Conservation (phyloP, 192 early-diverging fungal genomes). For the Entomortierella chlamydospora region DNA sequence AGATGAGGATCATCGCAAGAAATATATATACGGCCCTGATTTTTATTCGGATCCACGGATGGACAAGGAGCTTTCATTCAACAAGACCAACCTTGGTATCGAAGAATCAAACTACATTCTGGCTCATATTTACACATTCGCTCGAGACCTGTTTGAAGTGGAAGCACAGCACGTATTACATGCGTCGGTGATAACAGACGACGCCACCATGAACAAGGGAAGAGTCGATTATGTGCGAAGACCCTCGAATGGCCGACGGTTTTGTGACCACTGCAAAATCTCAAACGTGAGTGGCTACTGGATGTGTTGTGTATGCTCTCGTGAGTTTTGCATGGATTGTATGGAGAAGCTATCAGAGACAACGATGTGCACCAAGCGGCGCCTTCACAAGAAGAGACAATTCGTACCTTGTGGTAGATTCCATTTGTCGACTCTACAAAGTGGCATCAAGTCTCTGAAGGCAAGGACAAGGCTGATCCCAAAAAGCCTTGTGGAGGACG, state of each 20-base stretch:
- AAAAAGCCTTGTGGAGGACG: neutral
- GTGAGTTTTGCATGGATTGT: conserved; percentile 10
- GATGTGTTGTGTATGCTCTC: conserved; percentile 14
- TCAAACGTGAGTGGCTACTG: neutral
- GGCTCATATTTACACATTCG: neutral
- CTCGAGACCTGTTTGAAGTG: neutral
- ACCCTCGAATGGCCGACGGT: neutral
- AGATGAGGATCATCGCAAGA: neutral
- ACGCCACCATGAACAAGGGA: neutral
- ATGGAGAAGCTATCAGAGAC: neutral
- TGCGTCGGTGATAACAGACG: neutral
- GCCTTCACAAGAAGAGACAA: neutral
- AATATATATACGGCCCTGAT: neutral
- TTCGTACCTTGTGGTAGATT: conserved; percentile 13
- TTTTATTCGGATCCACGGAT: conserved; percentile 16
- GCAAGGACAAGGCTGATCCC: neutral
- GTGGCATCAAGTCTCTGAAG: neutral
- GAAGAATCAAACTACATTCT: neutral
- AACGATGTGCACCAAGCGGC: neutral
- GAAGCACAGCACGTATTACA: neutral
- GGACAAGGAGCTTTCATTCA: neutral
- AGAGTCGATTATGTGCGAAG: conserved; percentile 5
- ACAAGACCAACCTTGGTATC: neutral
- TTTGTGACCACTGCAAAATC: conserved; percentile 8
- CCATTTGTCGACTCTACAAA: conserved; percentile 1